Conservation (phyloP, 495 filamentous ascomycete genomes). For the Neurospora tetraspora region DNA sequence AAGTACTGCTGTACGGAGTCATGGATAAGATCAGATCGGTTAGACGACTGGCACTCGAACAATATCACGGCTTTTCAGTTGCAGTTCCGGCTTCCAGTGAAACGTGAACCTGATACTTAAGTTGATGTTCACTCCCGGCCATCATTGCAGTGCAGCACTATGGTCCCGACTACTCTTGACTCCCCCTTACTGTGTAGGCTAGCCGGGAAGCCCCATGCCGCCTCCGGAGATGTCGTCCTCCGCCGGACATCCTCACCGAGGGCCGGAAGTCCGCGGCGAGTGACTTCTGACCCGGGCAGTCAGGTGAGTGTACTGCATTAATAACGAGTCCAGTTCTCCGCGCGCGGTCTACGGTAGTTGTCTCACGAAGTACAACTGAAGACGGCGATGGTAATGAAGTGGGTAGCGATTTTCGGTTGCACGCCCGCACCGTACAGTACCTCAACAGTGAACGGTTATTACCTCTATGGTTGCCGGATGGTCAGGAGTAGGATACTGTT, state of each 20-base stretch:
- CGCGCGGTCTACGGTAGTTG: not conserved
- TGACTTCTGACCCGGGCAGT: not conserved
- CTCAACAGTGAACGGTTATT: not conserved
- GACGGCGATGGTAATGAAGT: not conserved
- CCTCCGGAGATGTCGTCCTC: not conserved
- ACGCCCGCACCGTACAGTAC: not conserved
- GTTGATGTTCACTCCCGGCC: not conserved
- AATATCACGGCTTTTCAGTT: not conserved
- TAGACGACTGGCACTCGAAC: not conserved
- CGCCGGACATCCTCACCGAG: not conserved
- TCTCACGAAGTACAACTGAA: not conserved
- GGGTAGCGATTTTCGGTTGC: not conserved
- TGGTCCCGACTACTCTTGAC: not conserved
- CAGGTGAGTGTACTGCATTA: not conserved
- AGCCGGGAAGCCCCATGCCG: not conserved
- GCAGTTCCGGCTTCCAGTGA: not conserved
- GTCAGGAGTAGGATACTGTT: not conserved
- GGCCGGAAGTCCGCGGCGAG: not conserved
- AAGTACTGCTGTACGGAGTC: not conserved
- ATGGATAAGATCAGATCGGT: not conserved
- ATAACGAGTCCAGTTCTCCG: not conserved
- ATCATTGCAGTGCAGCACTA: not conserved
- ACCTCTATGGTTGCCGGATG: not conserved
- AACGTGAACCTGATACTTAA: not conserved
- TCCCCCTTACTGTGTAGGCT: not conserved